phyloP scores from a whole-genome alignment of 768 basidiomycete genomes.

The Boletellus ananas region DNA sequence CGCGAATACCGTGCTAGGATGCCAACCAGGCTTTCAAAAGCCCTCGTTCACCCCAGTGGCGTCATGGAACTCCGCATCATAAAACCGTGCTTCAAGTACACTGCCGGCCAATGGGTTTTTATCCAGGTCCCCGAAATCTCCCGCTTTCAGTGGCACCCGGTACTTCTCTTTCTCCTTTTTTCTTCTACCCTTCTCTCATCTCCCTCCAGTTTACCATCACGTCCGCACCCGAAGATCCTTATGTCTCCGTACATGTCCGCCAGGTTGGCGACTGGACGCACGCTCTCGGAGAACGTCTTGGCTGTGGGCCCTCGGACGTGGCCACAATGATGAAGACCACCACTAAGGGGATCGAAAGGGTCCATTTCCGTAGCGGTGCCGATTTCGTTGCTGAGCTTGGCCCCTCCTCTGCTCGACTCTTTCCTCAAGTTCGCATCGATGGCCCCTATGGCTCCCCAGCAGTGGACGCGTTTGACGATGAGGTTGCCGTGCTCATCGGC shows the following conservation, averaged over 20 bases:
- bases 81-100: constrained; percentile 91
- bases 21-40: constrained; percentile 76
- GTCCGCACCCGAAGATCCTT: constrained; percentile 91
- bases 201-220: constrained; percentile 83
- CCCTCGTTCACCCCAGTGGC: constrained; percentile 85
- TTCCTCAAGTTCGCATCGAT: constrained; percentile 76
- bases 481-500: constrained; percentile 89
- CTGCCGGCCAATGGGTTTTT: constrained; percentile 89
- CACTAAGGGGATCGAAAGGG: constrained; percentile 72
- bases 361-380: constrained; percentile 44
- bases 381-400: constrained; percentile 84
- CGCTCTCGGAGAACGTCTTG: constrained; percentile 81
- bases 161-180: constrained; percentile 37
- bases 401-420: constrained; percentile 42
- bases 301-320: constrained; percentile 73
- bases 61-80: constrained; percentile 92
- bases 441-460: constrained; percentile 93
- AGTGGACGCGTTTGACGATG: constrained; percentile 81
- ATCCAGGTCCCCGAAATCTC: constrained; percentile 86
- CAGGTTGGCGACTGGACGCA: constrained; percentile 90
- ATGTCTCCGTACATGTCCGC: constrained; percentile 87
- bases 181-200: background rate
- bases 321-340: constrained; percentile 75
- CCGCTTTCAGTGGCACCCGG: constrained; percentile 90
- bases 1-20: constrained; percentile 79